Base-by-base conservation (phyloP, 2,329 filamentous ascomycete species). In the Trichoderma sp. region DNA sequence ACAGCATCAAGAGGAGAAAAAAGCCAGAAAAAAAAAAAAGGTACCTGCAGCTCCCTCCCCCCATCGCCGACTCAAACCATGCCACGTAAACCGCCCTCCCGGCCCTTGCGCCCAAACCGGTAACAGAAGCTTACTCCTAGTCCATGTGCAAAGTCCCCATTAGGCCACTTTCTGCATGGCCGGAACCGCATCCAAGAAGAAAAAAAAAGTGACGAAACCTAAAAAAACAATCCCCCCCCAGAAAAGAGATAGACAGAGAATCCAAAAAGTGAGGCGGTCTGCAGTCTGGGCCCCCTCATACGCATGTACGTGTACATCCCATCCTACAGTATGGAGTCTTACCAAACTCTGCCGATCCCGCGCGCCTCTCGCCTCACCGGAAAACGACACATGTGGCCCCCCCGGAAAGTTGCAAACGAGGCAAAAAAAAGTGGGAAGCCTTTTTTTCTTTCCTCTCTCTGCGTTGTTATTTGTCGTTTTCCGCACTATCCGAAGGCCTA, bases 71-170 rank as follows among this genome's bases (percentile, higher is more conserved):
- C 64, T 59, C 53, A 67, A 58, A 19, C 42, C 42, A 48, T 59
- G 53, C 64, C 64, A 67, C 53, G 64, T 67, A 64, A 64, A 54
- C 60, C 7, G 17, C 50, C 12, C 15, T 25, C 59, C 45, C 45
- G 59, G 45, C 59, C 60, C 22, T 39, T 15, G 7, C 42, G 32
- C 34, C 60, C 45, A 64, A 64, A 64, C 39, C 5, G 58, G 58
- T 34, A 60, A 48, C 57, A 15, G 4, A 45, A 19, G 52, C 63
- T 65, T 58, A 48, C 42, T n/a, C 42, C 22, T 48, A 22, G 42
- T 19, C 42, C 42, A 22, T 22, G 42, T 10, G 42, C 42, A 48
- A 48, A 48, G 42, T 48, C n/a, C 27, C 50, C 37, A 64, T 64
- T 39, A 52, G 48, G 60, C 60, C 15, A 25, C 42, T 2, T 45